phyloP scores from a whole-genome alignment of 176 grass and related monocot species.

The Eragrostis curvula region DNA sequence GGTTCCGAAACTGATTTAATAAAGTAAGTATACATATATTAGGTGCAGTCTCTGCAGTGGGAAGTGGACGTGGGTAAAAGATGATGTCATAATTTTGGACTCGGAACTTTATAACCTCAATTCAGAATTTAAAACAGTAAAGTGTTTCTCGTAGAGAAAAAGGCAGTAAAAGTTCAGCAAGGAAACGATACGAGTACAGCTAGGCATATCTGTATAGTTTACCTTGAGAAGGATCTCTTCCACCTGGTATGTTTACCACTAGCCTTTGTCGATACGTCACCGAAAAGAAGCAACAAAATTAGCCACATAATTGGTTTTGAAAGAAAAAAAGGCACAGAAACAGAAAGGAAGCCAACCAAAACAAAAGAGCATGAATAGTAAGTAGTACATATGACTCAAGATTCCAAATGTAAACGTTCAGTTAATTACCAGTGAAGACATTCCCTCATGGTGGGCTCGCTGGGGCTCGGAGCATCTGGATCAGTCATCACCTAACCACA shows the following conservation, averaged over 20 bases:
- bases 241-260: slow-evolving; percentile 88
- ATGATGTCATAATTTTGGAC: background rate
- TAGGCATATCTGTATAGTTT: slow-evolving; percentile 2
- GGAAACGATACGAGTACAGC: background rate
- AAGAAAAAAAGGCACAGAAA: background rate
- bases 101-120: background rate
- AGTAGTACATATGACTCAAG: background rate
- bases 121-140: background rate
- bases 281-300: background rate
- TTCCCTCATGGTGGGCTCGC: slow-evolving; percentile 77
- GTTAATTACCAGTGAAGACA: slow-evolving; percentile 70
- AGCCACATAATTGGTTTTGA: background rate
- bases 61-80: background rate
- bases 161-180: background rate
- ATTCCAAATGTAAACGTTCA: background rate
- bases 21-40: background rate
- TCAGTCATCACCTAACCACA: slow-evolving; percentile 68
- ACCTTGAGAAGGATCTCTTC: slow-evolving; percentile 82
- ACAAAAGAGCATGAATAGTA: background rate
- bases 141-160: too few relatives aligned
- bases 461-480: slow-evolving; percentile 86
- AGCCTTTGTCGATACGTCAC: slow-evolving; percentile 55
- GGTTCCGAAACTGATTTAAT: background rate
- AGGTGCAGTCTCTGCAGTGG: background rate
- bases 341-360: background rate